These are phyloP conservation scores for Aspergillus pseudonomiae DNA, from an alignment of 2,329 filamentous ascomycete species.

Conservation along the genomic window DNA sequence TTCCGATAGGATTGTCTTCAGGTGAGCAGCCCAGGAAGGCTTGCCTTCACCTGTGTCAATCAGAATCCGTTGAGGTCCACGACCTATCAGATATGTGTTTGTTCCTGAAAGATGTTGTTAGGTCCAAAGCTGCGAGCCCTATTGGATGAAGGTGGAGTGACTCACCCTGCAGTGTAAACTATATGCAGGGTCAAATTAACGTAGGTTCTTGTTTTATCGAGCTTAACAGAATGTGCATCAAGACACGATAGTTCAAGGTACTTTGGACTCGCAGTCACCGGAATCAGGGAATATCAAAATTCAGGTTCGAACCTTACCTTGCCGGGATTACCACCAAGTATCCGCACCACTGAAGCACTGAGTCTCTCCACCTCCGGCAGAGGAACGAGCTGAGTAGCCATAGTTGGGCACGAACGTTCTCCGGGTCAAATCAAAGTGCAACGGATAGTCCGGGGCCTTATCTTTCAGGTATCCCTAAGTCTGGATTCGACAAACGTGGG, in stretches of 20 bases:
- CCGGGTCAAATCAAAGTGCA: not conserved
- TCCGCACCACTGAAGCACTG: constrained; percentile 75
- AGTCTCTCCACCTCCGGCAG: constrained; percentile 77
- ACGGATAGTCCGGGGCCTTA: not conserved
- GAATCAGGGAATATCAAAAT: not conserved
- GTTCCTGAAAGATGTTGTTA: constrained; percentile 59
- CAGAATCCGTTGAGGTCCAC: constrained; percentile 71
- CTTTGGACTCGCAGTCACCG: not conserved
- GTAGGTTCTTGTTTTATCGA: not conserved
- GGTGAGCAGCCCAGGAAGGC: constrained; percentile 69
- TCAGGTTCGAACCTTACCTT: constrained; percentile 57
- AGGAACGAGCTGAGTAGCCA: constrained; percentile 64
- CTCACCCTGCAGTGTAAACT: constrained; percentile 63
- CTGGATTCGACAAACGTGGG: not conserved
- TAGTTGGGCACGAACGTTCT: constrained; percentile 33
- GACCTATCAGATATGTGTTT: constrained; percentile 92
- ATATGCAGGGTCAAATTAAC: constrained; percentile 2
- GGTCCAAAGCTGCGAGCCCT: not conserved
- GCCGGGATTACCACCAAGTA: constrained; percentile 87
- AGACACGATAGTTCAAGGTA: not conserved
- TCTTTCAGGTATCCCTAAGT: not conserved
- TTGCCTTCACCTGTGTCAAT: constrained; percentile 89
- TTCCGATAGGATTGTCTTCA: constrained; percentile 65
- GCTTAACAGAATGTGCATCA: not conserved
- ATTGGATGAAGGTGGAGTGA: not conserved